Evolutionary conservation across 192 early-diverging fungal species (phyloP).

Genomic region (Linderina pennispora): DNA sequence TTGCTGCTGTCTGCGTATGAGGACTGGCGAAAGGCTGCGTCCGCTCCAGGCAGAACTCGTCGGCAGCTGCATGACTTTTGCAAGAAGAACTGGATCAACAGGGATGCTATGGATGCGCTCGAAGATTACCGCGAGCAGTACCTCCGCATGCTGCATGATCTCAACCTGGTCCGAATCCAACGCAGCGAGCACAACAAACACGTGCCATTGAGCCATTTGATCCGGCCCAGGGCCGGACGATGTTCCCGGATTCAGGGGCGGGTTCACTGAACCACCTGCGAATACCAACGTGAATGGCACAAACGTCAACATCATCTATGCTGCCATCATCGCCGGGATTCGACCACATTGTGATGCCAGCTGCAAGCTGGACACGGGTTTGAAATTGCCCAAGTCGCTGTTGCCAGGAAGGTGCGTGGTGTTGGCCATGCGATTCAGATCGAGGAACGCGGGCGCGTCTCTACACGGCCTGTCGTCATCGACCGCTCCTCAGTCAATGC

Average conservation of each 20-base stretch:
- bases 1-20: constrained; percentile 10
- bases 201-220: not conserved
- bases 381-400: constrained; percentile 9
- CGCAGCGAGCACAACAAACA: not conserved
- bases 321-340: constrained; percentile 13
- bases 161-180: constrained; percentile 2
- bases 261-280: constrained; percentile 6
- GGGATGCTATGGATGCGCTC: constrained; percentile 13
- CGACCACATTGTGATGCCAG: constrained; percentile 19
- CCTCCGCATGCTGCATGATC: constrained; percentile 6
- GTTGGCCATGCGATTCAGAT: constrained; percentile 11
- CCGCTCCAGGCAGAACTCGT: not conserved
- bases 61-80: constrained; percentile 1
- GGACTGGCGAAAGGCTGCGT: constrained; percentile 7
- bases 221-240: not conserved
- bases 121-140: constrained; percentile 32
- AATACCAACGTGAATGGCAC: constrained; percentile 3
- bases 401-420: constrained; percentile 4
- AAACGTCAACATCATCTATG: constrained; percentile 13
- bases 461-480: constrained; percentile 5
- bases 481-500: not conserved
- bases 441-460: constrained; percentile 7
- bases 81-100: constrained; percentile 2
- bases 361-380: not conserved
- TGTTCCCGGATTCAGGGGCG: not conserved